Percentiles rank a stretch among this genome's conserved stretches.
These are phyloP conservation scores for Xylaria flabelliformis DNA, from an alignment of 495 filamentous ascomycete species.

Conservation along the genomic window DNA sequence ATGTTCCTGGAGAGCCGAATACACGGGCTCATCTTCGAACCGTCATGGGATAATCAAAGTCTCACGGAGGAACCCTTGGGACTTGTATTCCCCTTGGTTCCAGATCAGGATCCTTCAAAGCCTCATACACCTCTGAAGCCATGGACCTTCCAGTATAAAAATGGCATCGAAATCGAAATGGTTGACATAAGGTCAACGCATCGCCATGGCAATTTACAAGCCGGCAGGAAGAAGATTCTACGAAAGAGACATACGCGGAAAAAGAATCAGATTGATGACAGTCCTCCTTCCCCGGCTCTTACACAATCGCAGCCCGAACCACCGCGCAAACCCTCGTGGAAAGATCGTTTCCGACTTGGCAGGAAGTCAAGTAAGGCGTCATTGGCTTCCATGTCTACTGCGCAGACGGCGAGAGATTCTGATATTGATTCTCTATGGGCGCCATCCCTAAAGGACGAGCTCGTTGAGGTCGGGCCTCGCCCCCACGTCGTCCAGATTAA, in stretches of 20 bases:
- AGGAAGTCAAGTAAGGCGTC: conserved; percentile 19
- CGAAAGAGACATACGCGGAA: conserved; percentile 13
- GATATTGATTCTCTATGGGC: conserved; percentile 24
- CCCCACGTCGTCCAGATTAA: conserved; percentile 27
- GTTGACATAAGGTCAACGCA: conserved; percentile 27
- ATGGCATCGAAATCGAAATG: conserved; percentile 28
- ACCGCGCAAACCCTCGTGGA: conserved; percentile 17
- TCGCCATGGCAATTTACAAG: conserved; percentile 27
- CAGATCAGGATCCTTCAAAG: conserved; percentile 16
- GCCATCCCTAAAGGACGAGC: conserved; percentile 10
- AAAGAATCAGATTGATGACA: conserved; percentile 7
- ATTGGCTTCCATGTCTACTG: neutral
- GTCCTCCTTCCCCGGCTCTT: neutral
- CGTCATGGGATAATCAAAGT: conserved; percentile 21
- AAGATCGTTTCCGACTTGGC: conserved; percentile 20
- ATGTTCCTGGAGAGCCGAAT: conserved; percentile 43
- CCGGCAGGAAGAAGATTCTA: conserved; percentile 17
- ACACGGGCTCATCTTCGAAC: conserved; percentile 26
- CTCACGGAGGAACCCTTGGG: conserved; percentile 26
- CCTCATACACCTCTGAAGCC: conserved; percentile 20
- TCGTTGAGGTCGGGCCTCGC: conserved; percentile 20
- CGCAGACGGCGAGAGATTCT: neutral
- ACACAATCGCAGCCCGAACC: neutral
- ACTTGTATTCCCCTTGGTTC: conserved; percentile 23
- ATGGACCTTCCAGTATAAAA: conserved; percentile 26